phyloP scores from a whole-genome alignment of 192 early-diverging fungal species.

The Coemansia sp. region DNA sequence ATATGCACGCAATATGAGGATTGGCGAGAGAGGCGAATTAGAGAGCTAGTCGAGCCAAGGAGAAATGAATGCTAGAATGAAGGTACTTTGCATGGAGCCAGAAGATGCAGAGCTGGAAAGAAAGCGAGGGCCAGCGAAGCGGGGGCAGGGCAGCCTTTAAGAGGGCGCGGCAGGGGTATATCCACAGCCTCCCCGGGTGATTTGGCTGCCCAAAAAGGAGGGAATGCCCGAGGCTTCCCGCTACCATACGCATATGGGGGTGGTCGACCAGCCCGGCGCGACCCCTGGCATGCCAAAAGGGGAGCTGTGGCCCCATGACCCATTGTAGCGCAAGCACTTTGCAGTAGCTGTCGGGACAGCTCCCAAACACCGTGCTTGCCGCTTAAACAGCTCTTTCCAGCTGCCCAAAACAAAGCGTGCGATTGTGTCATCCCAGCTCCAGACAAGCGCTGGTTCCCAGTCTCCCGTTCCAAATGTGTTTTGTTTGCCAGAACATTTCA shows the following conservation, averaged over 20 bases:
- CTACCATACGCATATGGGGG: slow-evolving; percentile 9
- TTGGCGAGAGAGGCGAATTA: slow-evolving; percentile 10
- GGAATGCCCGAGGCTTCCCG: slow-evolving; percentile 43
- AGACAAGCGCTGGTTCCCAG: neutral
- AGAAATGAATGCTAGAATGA: neutral
- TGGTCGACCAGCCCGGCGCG: slow-evolving; percentile 8
- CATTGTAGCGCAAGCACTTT: slow-evolving; percentile 9
- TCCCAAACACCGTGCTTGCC: neutral
- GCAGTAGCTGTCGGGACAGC: slow-evolving; percentile 25
- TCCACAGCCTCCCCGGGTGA: slow-evolving; percentile 40
- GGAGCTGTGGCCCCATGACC: neutral
- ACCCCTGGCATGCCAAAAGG: neutral
- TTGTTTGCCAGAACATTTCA: no score
- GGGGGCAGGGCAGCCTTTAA: slow-evolving; percentile 6
- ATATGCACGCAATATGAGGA: slow-evolving; percentile 25
- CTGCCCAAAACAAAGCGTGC: neutral
- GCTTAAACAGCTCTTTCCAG: neutral
- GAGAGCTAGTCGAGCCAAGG: neutral
- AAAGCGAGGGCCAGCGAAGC: neutral
- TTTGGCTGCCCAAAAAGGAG: slow-evolving; percentile 48
- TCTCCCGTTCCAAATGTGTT: neutral
- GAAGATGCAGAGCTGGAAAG: slow-evolving; percentile 8
- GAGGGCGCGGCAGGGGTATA: neutral
- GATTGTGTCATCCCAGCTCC: neutral
- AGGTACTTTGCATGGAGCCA: neutral